Base-by-base conservation (phyloP, 768 basidiomycete species). In the Hygrophoropsis aurantiaca region DNA sequence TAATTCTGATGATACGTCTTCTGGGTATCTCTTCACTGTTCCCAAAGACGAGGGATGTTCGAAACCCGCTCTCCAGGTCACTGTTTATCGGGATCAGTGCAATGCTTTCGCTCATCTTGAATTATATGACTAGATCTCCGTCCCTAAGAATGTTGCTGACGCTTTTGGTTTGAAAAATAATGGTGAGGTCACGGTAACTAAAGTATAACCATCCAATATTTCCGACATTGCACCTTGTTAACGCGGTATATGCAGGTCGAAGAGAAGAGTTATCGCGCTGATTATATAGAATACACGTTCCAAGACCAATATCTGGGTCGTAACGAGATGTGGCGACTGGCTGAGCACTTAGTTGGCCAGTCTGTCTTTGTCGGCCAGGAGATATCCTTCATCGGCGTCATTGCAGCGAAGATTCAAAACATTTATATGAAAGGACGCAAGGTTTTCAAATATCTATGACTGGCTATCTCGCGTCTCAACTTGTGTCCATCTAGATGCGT, bases 251-350 rank as follows among this genome's bases (percentile, higher is more conserved):
- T 21, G 13, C 44, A 91, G 89, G 86, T 90, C 34, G 82, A 94
- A 53, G 80, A 75, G 54, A 70, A 74, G 6, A 67, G 69, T 30
- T 77, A 80, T 49, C 77, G 71, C 20, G 90, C 88, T 1, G 84
- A 89, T 50, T 86, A 85, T 59, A 77, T 98, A 41, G 95, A 98
- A 59, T 78, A 98, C 47, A 83, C 84, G 38, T 98, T 98, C 60
- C 89, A 90, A 52, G 94, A 97, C 62, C 93, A 95, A 60, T 97
- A 97, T 62, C 75, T 97, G 13, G 95, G 94, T 13, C 82, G 97
- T 38, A 92, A 89, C 51, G 97, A 97, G 55, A 95, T 97, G 93
- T 97, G 94, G 92, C 75, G 93, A 40, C 74, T 97, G 7, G 85
- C 84, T n/a, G 84, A 87, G 61, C 77, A 85, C 42, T 75, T 97